Evolutionary conservation across 139 green algal genomes (phyloP), one percentile per base, ranked within the genome.

Genomic region (Spirogloea muscicola): DNA sequence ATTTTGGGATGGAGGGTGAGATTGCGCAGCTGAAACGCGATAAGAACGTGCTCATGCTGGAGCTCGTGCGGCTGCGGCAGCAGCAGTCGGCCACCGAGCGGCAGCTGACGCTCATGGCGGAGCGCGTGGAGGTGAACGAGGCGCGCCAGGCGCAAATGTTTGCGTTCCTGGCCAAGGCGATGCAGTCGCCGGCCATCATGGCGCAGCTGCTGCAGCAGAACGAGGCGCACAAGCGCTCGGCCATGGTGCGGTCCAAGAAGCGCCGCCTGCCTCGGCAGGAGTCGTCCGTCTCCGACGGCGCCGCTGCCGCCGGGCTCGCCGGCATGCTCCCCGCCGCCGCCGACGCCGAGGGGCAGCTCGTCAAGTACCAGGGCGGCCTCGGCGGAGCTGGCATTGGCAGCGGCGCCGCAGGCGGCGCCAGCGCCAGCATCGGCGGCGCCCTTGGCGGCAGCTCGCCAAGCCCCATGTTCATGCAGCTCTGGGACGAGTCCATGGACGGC

Each of bases 61-160:
- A 82, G 33, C 58, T 82, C 3, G 66, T 82, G 74, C 40, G 49
- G 13, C 31, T 82, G 49, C 48, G 74, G 34, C 74, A 82, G 57
- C 38, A 82, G 66, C 74, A 82, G 44, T 36, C 70, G 34, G n/a
- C 34, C 43, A 66, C 31, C 44, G 66, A 59, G 36, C 55, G 57
- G 31, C 33, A 71, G 58, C 18, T 82, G 39, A 18, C 38, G 36
- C 37, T 57, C 58, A 77, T 76, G 66, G 27, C 42, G 42, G 36
- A 65, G 41, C 43, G 57, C n/a, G 25, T 81, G 51, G 25, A 49
- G 25, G 29, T 59, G 18, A 76, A 37, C 10, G 65, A 81, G 34
- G 44, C 77, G 74, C 61, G 74, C 64, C 74, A 81, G 52, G 44
- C 77, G 52, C 66, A 78, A 27, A 81, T 81, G 74, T 70, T 81